phyloP scores from a whole-genome alignment of 352 stramenopile genomes.

The Phytophthora europaea region DNA sequence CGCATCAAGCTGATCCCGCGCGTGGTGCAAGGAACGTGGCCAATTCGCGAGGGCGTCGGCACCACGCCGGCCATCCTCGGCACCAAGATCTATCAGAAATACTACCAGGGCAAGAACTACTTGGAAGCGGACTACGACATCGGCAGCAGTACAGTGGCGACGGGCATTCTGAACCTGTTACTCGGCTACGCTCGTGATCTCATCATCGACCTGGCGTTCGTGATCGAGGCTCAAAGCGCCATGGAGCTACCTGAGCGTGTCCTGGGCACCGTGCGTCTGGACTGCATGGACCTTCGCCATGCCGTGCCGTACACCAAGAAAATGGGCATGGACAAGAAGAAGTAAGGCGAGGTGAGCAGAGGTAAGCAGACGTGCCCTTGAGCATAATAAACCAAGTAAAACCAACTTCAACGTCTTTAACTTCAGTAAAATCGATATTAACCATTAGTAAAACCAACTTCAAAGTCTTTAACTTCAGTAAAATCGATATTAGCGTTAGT shows the following conservation, averaged over 20 bases:
- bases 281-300: constrained; percentile 70
- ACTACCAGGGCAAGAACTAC: constrained; percentile 73
- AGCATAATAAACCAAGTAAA: no score
- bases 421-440: no score
- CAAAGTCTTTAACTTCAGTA: no score
- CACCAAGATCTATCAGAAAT: constrained; percentile 90
- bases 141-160: constrained; percentile 76
- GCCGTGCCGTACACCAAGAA: constrained; percentile 54
- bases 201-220: constrained; percentile 86
- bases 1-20: constrained; percentile 93
- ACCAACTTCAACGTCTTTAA: no score
- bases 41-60: constrained; percentile 88
- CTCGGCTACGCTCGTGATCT: constrained; percentile 73
- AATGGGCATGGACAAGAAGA: constrained; percentile 41
- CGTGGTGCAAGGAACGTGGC: constrained; percentile 91
- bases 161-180: constrained; percentile 76
- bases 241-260: constrained; percentile 84
- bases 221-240: constrained; percentile 77
- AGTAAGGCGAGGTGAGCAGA: constrained; percentile 18
- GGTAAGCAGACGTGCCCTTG: background rate
- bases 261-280: constrained; percentile 73
- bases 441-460: no score
- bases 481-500: no score
- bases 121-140: constrained; percentile 88
- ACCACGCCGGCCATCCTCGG: constrained; percentile 92